phyloP scores from a whole-genome alignment of 495 filamentous ascomycete genomes.

The Choiromyces venosus region DNA sequence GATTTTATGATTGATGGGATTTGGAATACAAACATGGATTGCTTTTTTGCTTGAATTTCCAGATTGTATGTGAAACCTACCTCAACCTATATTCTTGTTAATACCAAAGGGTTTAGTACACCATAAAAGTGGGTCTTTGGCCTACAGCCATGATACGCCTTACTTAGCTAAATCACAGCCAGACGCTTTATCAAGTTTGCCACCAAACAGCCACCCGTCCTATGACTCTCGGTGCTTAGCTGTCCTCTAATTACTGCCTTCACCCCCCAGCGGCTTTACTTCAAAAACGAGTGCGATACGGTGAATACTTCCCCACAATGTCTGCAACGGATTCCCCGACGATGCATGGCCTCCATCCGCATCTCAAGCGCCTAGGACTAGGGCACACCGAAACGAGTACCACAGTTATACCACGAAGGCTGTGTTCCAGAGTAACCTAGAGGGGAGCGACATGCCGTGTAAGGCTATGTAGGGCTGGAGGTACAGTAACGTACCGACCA shows the following conservation, averaged over 20 bases:
- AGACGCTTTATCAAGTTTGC: neutral
- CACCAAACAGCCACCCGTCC: neutral
- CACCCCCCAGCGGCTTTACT: neutral
- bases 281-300: neutral
- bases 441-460: neutral
- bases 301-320: neutral
- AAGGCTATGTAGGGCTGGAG: neutral
- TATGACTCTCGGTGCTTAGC: neutral
- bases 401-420: neutral
- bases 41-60: neutral
- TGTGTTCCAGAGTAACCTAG: neutral
- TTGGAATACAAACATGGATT: slow-evolving; percentile 6
- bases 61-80: neutral
- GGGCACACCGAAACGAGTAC: neutral
- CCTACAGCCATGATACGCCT: too few relatives aligned
- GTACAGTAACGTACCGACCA: too few relatives aligned
- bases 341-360: neutral
- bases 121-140: neutral
- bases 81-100: neutral
- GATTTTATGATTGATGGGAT: neutral
- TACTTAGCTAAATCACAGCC: neutral
- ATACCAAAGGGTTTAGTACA: neutral
- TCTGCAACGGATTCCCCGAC: neutral
- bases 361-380: neutral
- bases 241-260: neutral